Evolutionary conservation across 179 eudicot genomes (phyloP), one percentile per base, ranked within the genome.

Genomic region (Spinacia oleracea): DNA sequence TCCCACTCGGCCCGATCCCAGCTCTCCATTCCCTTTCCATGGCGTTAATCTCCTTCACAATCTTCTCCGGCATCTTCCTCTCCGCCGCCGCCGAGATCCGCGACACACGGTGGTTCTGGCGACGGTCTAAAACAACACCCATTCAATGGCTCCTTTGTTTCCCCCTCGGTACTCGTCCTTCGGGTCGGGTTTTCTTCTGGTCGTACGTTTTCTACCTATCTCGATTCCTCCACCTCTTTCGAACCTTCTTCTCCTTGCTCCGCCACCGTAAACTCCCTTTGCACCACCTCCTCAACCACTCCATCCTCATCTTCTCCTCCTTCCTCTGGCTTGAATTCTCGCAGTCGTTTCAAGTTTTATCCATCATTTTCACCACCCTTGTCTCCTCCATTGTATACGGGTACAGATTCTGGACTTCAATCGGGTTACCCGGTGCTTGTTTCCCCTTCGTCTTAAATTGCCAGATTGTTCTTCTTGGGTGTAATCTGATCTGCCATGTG

Each of bases 161-260:
- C 83, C 98, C 98, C 0, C 83, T 93, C 1, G 98, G 98, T 0
- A 88, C 92, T 0, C 92, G 92, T 38, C 90, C 98, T 40, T 88
- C 95, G 0, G 98, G 98, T 0, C 92, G 98, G 14, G 97, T 94
- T n/a, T 94, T 94, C 87, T 94, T 94, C 83, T 94, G 98, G 98
- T 92, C 98, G 0, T 94, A 94, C 83, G 81, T 76, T 3, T 94
- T 88, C 69, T 94, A 94, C 83, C 87, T 94, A 27, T 87, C 96
- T 45, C 90, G 97, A 0, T 92, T 89, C 77, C 83, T 90, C 72
- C 97, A 90, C 77, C 80, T 90, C 0, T 40, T 87, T 35, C 86
- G 93, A 0, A 85, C 97, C 6, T 83, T 78, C 66, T 81, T 93
- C 80, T 42, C 83, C 7, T 81, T 93, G 69, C 78, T 91, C 15